phyloP scores from a whole-genome alignment of 2,329 filamentous ascomycete genomes.

The Sporothrix sp. region DNA sequence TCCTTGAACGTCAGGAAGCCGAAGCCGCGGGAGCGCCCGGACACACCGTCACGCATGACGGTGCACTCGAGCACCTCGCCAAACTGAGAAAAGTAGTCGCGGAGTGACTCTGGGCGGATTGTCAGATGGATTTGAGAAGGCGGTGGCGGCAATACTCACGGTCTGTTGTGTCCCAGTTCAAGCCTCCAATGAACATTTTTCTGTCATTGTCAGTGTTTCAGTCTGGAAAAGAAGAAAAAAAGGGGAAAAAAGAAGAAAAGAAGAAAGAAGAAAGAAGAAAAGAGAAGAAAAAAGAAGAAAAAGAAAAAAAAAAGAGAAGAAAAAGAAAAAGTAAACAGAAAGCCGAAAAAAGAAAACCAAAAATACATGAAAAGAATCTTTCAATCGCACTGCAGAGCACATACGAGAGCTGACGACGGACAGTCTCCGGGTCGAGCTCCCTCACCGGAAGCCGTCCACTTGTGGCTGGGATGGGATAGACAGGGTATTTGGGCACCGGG shows the following conservation, averaged over 20 bases:
- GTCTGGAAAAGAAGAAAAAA: background rate
- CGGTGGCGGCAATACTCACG: constrained; percentile 10
- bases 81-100: constrained; percentile 95
- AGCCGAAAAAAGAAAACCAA: background rate
- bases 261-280: background rate
- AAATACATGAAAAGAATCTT: no score
- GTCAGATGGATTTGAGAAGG: no score
- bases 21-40: constrained; percentile 88
- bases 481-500: background rate
- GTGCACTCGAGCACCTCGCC: constrained; percentile 96
- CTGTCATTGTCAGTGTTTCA: constrained; percentile 36
- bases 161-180: constrained; percentile 94
- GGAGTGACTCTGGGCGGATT: constrained; percentile 93
- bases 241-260: background rate
- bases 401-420: background rate
- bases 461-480: background rate
- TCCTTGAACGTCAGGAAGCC: constrained; percentile 98
- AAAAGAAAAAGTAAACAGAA: background rate
- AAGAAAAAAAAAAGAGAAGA: background rate
- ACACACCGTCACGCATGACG: constrained; percentile 96
- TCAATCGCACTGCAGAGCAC: background rate
- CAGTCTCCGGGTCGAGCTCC: background rate
- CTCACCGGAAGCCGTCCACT: background rate
- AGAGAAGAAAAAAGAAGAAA: background rate
- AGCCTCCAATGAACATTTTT: constrained; percentile 98